Percentiles rank a stretch among this genome's conserved stretches.
These are phyloP conservation scores for Paratinospora sagittata DNA, from an alignment of 164 flowering plant genomes.

Conservation along the genomic window DNA sequence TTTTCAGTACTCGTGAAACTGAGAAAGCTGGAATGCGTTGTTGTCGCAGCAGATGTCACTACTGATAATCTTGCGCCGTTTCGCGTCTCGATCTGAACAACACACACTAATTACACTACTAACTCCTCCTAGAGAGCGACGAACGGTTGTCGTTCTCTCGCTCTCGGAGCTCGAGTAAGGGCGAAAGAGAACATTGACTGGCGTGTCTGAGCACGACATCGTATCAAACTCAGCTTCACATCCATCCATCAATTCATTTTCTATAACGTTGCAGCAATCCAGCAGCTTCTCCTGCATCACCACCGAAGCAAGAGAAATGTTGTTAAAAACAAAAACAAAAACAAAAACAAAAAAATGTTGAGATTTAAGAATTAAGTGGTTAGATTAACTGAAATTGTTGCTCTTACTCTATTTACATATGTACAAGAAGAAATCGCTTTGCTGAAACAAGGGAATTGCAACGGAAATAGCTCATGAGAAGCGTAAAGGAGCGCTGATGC, in stretches of 20 bases:
- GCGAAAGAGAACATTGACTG: constrained; percentile 44
- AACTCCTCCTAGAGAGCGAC: not conserved
- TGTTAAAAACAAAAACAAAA: not conserved
- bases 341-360: not conserved
- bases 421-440: constrained; percentile 33
- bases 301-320: not conserved
- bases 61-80: constrained; percentile 24
- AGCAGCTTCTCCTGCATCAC: constrained; percentile 34
- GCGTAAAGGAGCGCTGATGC: constrained; percentile 62
- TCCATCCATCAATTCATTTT: constrained; percentile 24
- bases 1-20: constrained; percentile 23
- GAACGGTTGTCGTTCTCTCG: constrained; percentile 13
- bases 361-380: not conserved
- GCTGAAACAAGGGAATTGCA: constrained; percentile 30
- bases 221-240: constrained; percentile 23
- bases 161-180: constrained; percentile 35
- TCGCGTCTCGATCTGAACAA: constrained; percentile 20
- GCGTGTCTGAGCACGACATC: constrained; percentile 32
- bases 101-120: constrained; percentile 7
- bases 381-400: not conserved
- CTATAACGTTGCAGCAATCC: constrained; percentile 35
- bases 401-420: constrained; percentile 48
- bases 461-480: constrained; percentile 45
- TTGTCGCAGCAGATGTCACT: constrained; percentile 21
- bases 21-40: constrained; percentile 27